Percentiles rank a stretch among this genome's conserved stretches.
Evolutionary conservation across 805 yeast species (phyloP).

Genomic region (Suhomyces prunicola): DNA sequence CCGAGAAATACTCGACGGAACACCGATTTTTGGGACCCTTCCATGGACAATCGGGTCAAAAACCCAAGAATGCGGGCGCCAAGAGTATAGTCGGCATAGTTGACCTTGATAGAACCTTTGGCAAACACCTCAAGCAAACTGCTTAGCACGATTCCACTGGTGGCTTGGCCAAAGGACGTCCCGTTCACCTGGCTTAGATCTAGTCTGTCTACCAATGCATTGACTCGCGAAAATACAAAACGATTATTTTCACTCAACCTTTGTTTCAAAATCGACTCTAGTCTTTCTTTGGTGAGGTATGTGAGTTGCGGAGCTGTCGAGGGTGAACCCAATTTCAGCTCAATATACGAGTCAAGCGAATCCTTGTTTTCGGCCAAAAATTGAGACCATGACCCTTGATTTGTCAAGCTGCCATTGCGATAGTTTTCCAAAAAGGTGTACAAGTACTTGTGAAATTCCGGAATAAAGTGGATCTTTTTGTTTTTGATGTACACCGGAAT

Average conservation of each 20-base stretch:
- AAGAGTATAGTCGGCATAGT: slow-evolving; percentile 38
- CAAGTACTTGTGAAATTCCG: slow-evolving; percentile 37
- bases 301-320: slow-evolving; percentile 4
- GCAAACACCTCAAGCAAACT: slow-evolving; percentile 29
- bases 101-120: slow-evolving; percentile 33
- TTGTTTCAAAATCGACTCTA: slow-evolving; percentile 21
- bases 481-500: slow-evolving; percentile 33
- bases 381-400: slow-evolving; percentile 16
- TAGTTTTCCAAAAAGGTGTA: slow-evolving; percentile 31
- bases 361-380: slow-evolving; percentile 21
- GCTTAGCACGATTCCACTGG: slow-evolving; percentile 25
- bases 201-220: slow-evolving; percentile 22
- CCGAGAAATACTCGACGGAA: slow-evolving; percentile 32
- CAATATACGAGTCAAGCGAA: slow-evolving; percentile 17
- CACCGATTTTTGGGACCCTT: slow-evolving; percentile 9
- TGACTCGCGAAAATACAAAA: slow-evolving; percentile 20
- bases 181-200: slow-evolving; percentile 3
- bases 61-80: slow-evolving; percentile 42
- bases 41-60: slow-evolving; percentile 20
- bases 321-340: background rate
- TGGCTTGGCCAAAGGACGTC: slow-evolving; percentile 1
- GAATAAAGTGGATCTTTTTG: slow-evolving; percentile 33
- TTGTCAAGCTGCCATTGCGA: slow-evolving; percentile 5
- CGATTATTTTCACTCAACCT: slow-evolving; percentile 23
- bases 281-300: slow-evolving; percentile 17